Conservation (phyloP, 169 alveolate species). For the Theileria orientalis region DNA sequence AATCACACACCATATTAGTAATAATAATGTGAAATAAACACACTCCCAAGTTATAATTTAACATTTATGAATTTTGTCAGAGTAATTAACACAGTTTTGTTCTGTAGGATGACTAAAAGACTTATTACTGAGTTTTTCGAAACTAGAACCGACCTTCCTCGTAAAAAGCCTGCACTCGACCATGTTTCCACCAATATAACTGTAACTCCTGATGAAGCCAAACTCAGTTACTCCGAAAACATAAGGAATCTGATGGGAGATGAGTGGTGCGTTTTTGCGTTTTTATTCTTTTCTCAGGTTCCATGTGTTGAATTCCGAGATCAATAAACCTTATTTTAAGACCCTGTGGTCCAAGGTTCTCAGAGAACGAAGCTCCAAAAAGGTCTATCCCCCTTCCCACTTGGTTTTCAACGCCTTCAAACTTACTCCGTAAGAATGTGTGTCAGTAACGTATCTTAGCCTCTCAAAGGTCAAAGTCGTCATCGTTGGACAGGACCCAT, state of each 20-base stretch:
- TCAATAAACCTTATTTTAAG: conserved; percentile 73
- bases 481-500: conserved; percentile 98
- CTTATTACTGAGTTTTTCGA: conserved; percentile 60
- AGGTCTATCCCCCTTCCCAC: conserved; percentile 83
- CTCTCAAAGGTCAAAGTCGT: conserved; percentile 90
- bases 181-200: conserved; percentile 7
- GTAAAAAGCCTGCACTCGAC: not conserved
- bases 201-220: not conserved
- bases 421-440: conserved; percentile 73
- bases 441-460: conserved; percentile 35
- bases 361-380: conserved; percentile 69
- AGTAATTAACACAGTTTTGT: conserved; percentile 2
- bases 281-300: conserved; percentile 67
- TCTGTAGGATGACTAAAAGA: conserved; percentile 53
- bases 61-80: conserved; percentile 5
- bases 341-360: conserved; percentile 70
- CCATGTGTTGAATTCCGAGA: conserved; percentile 68
- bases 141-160: conserved; percentile 10
- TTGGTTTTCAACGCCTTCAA: conserved; percentile 83
- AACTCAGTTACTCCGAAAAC: not conserved
- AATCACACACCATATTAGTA: not conserved
- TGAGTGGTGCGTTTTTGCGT: conserved; percentile 25
- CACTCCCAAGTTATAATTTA: not conserved
- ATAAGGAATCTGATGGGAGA: conserved; percentile 33
- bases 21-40: not conserved